Conservation (phyloP, 805 yeast genomes). For the Kodamaea sagamina region DNA sequence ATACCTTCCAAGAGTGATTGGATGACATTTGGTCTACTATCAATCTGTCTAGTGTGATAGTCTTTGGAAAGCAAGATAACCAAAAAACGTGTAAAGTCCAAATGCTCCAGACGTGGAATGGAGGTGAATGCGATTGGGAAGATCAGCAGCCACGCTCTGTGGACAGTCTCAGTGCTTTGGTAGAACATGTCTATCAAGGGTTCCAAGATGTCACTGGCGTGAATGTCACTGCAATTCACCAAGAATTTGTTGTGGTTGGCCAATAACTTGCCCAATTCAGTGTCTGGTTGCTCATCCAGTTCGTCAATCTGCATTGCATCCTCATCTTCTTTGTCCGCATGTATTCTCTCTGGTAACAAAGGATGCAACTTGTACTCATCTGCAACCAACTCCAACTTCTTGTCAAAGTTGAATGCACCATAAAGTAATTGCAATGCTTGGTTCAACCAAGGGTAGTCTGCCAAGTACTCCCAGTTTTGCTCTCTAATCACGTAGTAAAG, state of each 20-base stretch:
- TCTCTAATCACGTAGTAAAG: constrained; percentile 86
- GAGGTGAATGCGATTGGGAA: constrained; percentile 81
- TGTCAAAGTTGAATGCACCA: constrained; percentile 66
- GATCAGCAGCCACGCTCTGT: constrained; percentile 76
- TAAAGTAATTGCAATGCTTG: constrained; percentile 87
- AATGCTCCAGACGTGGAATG: constrained; percentile 75
- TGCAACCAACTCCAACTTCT: constrained; percentile 45
- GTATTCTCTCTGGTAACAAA: constrained; percentile 40
- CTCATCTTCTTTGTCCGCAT: constrained; percentile 20
- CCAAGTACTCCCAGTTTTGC: constrained; percentile 95
- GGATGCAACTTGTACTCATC: constrained; percentile 57
- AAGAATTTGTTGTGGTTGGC: constrained; percentile 34
- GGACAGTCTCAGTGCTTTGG: constrained; percentile 76
- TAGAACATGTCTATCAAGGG: constrained; percentile 83
- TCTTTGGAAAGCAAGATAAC: constrained; percentile 83
- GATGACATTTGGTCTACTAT: constrained; percentile 81
- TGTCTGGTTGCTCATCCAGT: constrained; percentile 19
- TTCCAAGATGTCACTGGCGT: constrained; percentile 59
- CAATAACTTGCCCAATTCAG: constrained; percentile 21
- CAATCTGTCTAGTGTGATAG: constrained; percentile 89
- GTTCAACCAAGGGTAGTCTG: constrained; percentile 92
- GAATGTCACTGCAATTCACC: constrained; percentile 30
- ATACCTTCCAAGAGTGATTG: constrained; percentile 82
- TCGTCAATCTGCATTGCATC: constrained; percentile 21
- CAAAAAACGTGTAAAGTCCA: constrained; percentile 80